Evolutionary conservation across 441 rosid genomes (phyloP), one percentile per base, ranked within the genome.

Genomic region (Syzygium syzygioides): DNA sequence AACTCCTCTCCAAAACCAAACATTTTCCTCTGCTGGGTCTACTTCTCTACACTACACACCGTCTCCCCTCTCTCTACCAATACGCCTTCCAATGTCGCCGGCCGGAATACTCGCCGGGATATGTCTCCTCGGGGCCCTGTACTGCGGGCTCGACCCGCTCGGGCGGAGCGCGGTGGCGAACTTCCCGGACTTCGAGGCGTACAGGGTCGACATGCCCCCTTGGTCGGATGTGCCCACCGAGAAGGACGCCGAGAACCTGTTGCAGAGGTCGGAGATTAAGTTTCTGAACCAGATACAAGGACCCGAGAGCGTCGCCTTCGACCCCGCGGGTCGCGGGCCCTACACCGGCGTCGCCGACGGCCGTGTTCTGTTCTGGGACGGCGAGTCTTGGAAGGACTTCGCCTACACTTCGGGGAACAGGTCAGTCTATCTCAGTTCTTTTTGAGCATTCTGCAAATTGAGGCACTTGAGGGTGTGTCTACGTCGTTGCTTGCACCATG

Each of bases 251-350:
- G 86, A 90, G 14, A 94, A 96, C 59, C 94, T 93, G 89, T 95
- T 97, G 14, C 99, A 97, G 92, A 93, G 87, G 37, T 96, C 99
- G 11, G 95, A 95, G 71, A 93, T 96, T 88, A 95, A 90, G 95
- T 97, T 96, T 89, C 80, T 91, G 89, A 66, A 71, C 62, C 87
- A 87, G n/a, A 71, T 87, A 25, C 87, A 85, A 4, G 99, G 97
- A 17, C 99, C 98, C 11, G 99, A 96, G 92, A 96, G 98, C 87
- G 23, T 96, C 41, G 97, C 93, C 60, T 96, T 96, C 88, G 96
- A 94, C 87, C 94, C 93, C 34, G 85, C 86, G 13, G 97, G 97
- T 3, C 94, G 90, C 8, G 98, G 97, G 30, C 98, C 98, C 4
- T 96, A 96, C 91, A 30, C 90, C 56, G 90, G 90, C 18, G 90